Percentiles rank a stretch among this genome's conserved stretches.
These are phyloP conservation scores for Penicillium soppii DNA, from an alignment of 495 filamentous ascomycete genomes.

Conservation along the genomic window DNA sequence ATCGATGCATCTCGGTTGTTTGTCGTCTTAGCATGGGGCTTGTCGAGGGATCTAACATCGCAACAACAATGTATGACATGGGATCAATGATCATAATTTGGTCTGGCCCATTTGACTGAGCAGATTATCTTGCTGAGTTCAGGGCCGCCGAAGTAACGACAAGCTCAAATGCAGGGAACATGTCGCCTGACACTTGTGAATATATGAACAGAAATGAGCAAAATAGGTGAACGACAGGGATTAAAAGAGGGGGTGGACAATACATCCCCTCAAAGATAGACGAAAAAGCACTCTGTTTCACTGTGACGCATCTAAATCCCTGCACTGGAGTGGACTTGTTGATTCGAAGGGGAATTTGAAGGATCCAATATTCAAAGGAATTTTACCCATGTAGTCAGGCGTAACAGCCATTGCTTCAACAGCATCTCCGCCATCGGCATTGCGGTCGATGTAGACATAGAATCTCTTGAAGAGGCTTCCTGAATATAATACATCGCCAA, in stretches of 20 bases:
- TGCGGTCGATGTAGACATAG: no score
- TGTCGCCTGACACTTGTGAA: background rate
- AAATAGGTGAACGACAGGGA: constrained; percentile 13
- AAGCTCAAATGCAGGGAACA: background rate
- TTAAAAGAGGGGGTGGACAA: constrained; percentile 28
- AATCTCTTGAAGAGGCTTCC: background rate
- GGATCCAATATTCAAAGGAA: constrained; percentile 9
- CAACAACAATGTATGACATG: background rate
- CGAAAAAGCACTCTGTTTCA: constrained; percentile 17
- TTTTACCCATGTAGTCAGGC: no score
- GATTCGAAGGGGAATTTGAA: constrained; percentile 13
- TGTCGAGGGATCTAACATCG: constrained; percentile 27
- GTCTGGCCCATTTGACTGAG: constrained; percentile 2
- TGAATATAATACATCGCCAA: no score
- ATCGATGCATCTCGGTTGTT: constrained; percentile 24
- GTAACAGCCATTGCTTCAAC: no score
- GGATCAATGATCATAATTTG: background rate
- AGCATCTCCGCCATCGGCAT: no score
- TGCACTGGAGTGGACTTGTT: constrained; percentile 24
- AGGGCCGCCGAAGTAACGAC: constrained; percentile 6
- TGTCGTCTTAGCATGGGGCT: constrained; percentile 42
- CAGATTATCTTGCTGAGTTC: background rate
- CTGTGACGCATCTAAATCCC: constrained; percentile 20
- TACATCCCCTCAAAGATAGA: constrained; percentile 7
- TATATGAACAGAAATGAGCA: constrained; percentile 1